Evolutionary conservation across 2,329 filamentous ascomycete species (phyloP), one percentile per base, ranked within the genome.

Genomic region (Proliferodiscus dingleyae): DNA sequence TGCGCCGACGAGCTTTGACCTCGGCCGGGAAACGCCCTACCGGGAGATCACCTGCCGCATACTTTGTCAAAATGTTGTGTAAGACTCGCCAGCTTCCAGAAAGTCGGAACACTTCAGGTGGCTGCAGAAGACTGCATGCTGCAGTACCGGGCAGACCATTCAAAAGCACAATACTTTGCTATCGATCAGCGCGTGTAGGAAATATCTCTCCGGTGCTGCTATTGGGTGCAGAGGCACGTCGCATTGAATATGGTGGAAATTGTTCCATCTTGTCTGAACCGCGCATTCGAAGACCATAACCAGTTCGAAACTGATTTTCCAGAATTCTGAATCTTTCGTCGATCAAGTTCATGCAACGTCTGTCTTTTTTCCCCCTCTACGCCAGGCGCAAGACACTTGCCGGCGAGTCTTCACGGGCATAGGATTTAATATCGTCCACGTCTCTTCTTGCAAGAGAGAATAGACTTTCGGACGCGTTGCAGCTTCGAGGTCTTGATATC

Each of bases 11-110:
- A 23, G 4, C n/a, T 10, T 10, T 5, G 6, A 13, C 34, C 40
- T 42, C 40, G n/a, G n/a, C 19, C 21, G 28, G 22, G 42, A 18
- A 36, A 36, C 32, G 32, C 16, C 24, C 33, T 47, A 23, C 40
- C 54, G 52, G 50, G 52, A 53, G 52, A 55, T 57, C 52, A 50
- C 38, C 52, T 55, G 41, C 52, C 50, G 48, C 46, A 47, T 39
- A 16, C n/a, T n/a, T n/a, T n/a, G n/a, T 39, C 41, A 41, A 32
- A 50, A 39, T 24, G n/a, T 13, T 23, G 24, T 41, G 15, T 13
- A 16, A 6, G 22, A 19, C 22, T 37, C 18, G 19, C 21, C 13
- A 21, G 37, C 46, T 45, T 50, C 42, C 21, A 37, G 52, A 26
- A 42, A 33, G 28, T 39, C 43, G 33, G 36, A 51, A 46, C 39